A percentile compares a stretch with the other conserved stretches of the same genome.
Conservation (phyloP, 2,329 filamentous ascomycete genomes). For the Aspergillus awamori region DNA sequence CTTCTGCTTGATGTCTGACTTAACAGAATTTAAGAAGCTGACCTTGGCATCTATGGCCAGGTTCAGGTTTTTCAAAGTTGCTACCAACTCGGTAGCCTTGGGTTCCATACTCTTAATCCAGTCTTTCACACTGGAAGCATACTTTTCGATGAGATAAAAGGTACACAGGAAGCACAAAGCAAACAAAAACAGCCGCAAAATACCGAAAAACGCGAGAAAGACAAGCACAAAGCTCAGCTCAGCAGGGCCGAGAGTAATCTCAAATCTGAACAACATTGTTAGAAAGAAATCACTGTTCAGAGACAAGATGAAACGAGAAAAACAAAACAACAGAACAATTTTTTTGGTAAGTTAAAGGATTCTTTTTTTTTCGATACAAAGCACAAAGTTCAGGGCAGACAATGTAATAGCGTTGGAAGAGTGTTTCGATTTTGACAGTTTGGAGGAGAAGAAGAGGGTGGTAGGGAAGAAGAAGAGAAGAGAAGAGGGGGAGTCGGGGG, state of each 20-base stretch:
- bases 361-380: no score
- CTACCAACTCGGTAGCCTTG: conserved; percentile 57
- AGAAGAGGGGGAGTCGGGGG: conserved; percentile 1
- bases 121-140: no score
- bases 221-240: conserved; percentile 7
- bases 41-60: conserved; percentile 71
- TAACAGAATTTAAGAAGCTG: conserved; percentile 70
- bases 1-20: conserved; percentile 89
- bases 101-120: conserved; percentile 54
- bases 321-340: not conserved
- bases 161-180: conserved; percentile 20
- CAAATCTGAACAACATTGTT: not conserved
- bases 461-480: conserved; percentile 19
- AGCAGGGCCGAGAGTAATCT: no score
- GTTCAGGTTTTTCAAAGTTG: conserved; percentile 63
- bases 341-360: not conserved
- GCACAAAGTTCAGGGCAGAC: no score
- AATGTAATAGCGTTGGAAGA: no score
- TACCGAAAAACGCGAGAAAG: conserved; percentile 6
- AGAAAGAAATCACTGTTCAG: not conserved
- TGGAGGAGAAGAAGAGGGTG: not conserved
- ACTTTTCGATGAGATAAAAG: not conserved
- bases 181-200: conserved; percentile 9
- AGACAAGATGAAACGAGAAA: no score
- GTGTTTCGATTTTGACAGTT: no score